Evolutionary conservation across 306 rosid species (phyloP).

Genomic region (Carpinus fangiana): DNA sequence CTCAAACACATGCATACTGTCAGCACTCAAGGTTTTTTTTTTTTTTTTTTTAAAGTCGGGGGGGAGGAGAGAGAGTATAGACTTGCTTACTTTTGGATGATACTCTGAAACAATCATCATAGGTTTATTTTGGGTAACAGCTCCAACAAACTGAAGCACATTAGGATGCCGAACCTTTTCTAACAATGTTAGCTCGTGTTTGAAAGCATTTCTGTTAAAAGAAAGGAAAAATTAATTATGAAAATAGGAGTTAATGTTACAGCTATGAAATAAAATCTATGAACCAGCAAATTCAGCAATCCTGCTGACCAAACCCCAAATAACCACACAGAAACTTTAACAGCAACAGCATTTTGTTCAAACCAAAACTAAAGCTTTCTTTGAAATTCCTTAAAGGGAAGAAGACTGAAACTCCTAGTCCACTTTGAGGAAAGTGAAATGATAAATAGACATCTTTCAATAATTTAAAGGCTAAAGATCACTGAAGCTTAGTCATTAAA

Average conservation of each 20-base stretch:
- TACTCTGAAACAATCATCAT: slow-evolving; percentile 98
- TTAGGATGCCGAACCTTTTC: slow-evolving; percentile 99
- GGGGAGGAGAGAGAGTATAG: slow-evolving; percentile 27
- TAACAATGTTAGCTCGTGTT: slow-evolving; percentile 78
- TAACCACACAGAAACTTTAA: slow-evolving; percentile 17
- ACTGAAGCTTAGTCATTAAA: too few relatives aligned
- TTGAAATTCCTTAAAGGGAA: too few relatives aligned
- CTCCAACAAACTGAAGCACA: slow-evolving; percentile 97
- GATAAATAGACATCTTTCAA: too few relatives aligned
- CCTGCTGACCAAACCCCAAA: slow-evolving; percentile 24
- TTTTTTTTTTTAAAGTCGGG: not conserved
- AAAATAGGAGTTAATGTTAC: slow-evolving; percentile 14
- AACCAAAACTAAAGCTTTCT: not conserved
- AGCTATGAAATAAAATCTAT: slow-evolving; percentile 22
- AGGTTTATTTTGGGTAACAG: slow-evolving; percentile 96
- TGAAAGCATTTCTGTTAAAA: slow-evolving; percentile 75
- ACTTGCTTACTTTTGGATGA: slow-evolving; percentile 75
- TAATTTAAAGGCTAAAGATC: too few relatives aligned
- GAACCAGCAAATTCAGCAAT: slow-evolving; percentile 18
- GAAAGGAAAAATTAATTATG: slow-evolving; percentile 21
- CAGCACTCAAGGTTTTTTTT: too few relatives aligned
- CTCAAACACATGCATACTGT: not conserved
- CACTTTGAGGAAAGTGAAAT: too few relatives aligned
- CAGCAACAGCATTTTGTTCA: slow-evolving; percentile 20
- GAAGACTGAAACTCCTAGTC: too few relatives aligned